Conservation (phyloP, 805 yeast species). For the Zygosaccharomyces pseudorouxii region DNA sequence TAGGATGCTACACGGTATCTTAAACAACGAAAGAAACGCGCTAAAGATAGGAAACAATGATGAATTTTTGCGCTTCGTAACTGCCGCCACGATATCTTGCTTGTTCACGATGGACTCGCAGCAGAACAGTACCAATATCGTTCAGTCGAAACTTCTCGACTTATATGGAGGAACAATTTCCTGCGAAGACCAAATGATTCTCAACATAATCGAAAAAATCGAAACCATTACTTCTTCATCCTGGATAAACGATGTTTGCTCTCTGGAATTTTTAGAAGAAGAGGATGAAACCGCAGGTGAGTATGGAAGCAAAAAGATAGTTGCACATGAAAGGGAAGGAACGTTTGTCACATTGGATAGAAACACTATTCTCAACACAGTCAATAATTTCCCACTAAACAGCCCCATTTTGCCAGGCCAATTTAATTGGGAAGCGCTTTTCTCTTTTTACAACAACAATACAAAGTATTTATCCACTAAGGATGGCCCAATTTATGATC, state of each 20-base stretch:
- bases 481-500: conserved; percentile 49
- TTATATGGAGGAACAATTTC: conserved; percentile 61
- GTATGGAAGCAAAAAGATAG: conserved; percentile 39
- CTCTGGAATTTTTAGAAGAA: conserved; percentile 59
- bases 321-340: conserved; percentile 29
- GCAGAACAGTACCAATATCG: conserved; percentile 42
- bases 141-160: conserved; percentile 48
- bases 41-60: conserved; percentile 31
- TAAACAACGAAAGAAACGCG: conserved; percentile 46
- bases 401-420: conserved; percentile 30
- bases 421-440: conserved; percentile 26
- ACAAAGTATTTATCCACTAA: conserved; percentile 6
- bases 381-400: conserved; percentile 35
- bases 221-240: conserved; percentile 52
- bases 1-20: conserved; percentile 57
- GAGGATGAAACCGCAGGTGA: conserved; percentile 40
- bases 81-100: conserved; percentile 44
- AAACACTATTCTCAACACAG: conserved; percentile 45
- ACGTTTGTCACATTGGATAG: conserved; percentile 50
- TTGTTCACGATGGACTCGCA: conserved; percentile 47
- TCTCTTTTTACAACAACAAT: conserved; percentile 14
- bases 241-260: conserved; percentile 60
- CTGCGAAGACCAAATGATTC: conserved; percentile 58
- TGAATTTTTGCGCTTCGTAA: conserved; percentile 33
- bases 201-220: conserved; percentile 48